Evolutionary conservation across 306 rosid genomes (phyloP).

Genomic region (Carpinus viminea): DNA sequence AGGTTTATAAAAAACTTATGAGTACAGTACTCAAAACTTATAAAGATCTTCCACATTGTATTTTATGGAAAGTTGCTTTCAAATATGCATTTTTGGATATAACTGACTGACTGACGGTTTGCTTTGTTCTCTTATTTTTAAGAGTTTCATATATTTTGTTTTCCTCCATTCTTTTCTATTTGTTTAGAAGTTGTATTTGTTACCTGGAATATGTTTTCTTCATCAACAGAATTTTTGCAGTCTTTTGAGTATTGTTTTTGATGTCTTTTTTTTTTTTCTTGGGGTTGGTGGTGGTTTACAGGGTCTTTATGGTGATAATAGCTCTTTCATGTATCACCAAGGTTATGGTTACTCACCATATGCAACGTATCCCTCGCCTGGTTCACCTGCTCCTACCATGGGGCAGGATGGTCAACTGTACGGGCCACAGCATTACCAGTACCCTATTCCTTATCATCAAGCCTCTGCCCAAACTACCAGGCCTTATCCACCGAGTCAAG

Average conservation of each 20-base stretch:
- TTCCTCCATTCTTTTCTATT: not conserved
- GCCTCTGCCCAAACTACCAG: conserved; percentile 33
- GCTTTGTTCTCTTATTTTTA: not conserved
- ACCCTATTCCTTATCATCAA: conserved; percentile 46
- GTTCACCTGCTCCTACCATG: conserved; percentile 36
- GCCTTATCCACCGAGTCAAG: conserved; percentile 31
- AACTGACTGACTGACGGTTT: not conserved
- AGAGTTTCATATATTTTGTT: not conserved
- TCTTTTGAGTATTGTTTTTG: not conserved
- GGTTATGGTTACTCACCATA: conserved; percentile 49
- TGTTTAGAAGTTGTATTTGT: too few relatives aligned
- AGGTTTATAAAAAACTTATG: too few relatives aligned
- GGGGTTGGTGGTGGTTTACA: not conserved
- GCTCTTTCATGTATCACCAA: conserved; percentile 45
- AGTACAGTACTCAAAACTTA: too few relatives aligned
- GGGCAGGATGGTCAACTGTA: conserved; percentile 44
- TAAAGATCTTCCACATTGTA: not conserved
- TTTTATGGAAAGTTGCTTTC: not conserved
- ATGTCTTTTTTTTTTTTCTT: not conserved
- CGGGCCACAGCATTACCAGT: conserved; percentile 52
- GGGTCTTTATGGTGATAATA: conserved; percentile 49
- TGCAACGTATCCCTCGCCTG: conserved; percentile 35
- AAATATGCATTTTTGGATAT: not conserved
- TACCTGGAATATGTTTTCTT: too few relatives aligned
- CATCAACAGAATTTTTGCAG: not conserved